Evolutionary conservation across 2,329 filamentous ascomycete species (phyloP), one percentile per base, ranked within the genome.

Genomic region (Aspergillus vadensis): DNA sequence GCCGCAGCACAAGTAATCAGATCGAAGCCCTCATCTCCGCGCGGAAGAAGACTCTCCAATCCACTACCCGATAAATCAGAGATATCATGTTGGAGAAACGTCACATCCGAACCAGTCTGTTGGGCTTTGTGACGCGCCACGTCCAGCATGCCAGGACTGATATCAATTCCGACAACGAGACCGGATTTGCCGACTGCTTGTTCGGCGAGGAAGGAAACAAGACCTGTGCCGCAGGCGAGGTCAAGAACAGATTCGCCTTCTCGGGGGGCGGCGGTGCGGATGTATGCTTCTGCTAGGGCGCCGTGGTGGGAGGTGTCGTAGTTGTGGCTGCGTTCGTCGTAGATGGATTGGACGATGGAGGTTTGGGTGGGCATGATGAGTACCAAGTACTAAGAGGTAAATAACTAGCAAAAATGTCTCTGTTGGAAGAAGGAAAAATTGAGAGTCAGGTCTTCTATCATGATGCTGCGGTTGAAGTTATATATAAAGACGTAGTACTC

Each of bases 1-100:
- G 52, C 57, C 32, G 57, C 51, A n/a, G 57, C 57, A 50, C 52
- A 56, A 10, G 57, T 59, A 19, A 59, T 55, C 8, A 59, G 2
- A 25, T 59, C 57, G 32, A 59, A 59, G 30, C 52, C 51, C 10
- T 49, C 51, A 6, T 43, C 23, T 4, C 57, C 57, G 2, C 3
- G 2, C 1, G 32, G 57, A 27, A 55, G 43, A n/a, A 59, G 7
- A 21, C 12, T 36, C 5, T 59, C 14, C n/a, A 55, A 14, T 3
- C 32, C 32, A 5, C 14, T 5, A 36, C 32, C 57, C 4, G 43
- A 27, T 21, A 59, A 32, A 15, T 51, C 32, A 2, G 51, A 59
- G 19, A 59, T 55, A 30, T 59, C 57, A 36, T 59, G 50, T 41
- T 59, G 51, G 19, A 55, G 17, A 23, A 59, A 59, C 1, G 12